Conservation (phyloP, 169 alveolate species). For the Babesia bigemina region DNA sequence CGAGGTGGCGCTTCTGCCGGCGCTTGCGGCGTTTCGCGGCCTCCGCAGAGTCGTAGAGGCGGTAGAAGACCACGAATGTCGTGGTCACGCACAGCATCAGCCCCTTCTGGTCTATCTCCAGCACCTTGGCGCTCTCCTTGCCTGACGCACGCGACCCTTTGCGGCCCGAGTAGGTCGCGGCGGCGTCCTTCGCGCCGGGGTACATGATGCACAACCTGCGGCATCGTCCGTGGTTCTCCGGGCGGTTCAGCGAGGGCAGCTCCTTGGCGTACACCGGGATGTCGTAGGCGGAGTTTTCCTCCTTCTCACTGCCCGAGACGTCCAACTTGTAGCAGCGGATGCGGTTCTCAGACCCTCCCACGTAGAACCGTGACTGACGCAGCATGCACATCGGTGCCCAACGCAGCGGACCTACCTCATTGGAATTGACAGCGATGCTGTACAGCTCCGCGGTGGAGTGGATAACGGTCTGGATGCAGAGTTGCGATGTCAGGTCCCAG, state of each 20-base stretch:
- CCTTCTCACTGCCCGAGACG: slow-evolving; percentile 61
- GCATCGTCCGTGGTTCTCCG: slow-evolving; percentile 22
- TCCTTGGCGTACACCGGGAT: slow-evolving; percentile 25
- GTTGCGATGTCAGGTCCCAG: slow-evolving; percentile 84
- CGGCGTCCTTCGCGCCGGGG: slow-evolving; percentile 5
- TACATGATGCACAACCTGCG: slow-evolving; percentile 12
- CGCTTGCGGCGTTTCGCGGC: slow-evolving; percentile 53
- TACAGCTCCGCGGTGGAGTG: slow-evolving; percentile 79
- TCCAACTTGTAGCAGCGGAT: slow-evolving; percentile 63
- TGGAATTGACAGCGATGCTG: slow-evolving; percentile 52
- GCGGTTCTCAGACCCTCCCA: slow-evolving; percentile 50
- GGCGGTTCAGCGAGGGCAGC: slow-evolving; percentile 23
- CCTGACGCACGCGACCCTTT: background rate
- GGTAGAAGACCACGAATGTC: slow-evolving; percentile 21
- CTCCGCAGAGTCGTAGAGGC: slow-evolving; percentile 29
- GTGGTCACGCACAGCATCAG: slow-evolving; percentile 28
- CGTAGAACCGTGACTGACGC: slow-evolving; percentile 32
- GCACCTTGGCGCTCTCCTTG: background rate
- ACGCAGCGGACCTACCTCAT: slow-evolving; percentile 15
- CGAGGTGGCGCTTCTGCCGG: slow-evolving; percentile 39
- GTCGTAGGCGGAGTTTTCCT: slow-evolving; percentile 43
- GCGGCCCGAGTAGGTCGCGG: background rate
- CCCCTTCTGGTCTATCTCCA: slow-evolving; percentile 37
- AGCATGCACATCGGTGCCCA: background rate
- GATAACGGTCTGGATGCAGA: slow-evolving; percentile 84